Base-by-base conservation (phyloP, 257 asterid genomes). In the Euphrasia confusa region DNA sequence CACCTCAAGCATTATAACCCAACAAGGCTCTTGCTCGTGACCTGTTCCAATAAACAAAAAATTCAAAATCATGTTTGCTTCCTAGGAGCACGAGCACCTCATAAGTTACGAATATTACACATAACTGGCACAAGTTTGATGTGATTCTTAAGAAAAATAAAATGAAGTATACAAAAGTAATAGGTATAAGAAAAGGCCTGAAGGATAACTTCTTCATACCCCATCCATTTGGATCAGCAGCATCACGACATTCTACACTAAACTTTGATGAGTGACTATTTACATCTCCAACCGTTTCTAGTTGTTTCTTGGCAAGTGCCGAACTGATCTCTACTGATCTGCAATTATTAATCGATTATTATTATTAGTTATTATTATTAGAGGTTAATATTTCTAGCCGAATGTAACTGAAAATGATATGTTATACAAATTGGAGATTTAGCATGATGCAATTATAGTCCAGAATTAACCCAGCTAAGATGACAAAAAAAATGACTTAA, bases 1-100 rank as follows among this genome's bases (percentile, higher is more conserved):
- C 79, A 92, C 99, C 99, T 93, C 99, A 58, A 93, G 60, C 97
- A 89, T 89, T 66, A 93, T 89, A 70, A 93, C 96, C 99, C 99
- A 93, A 69, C 99, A 93, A 63, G 97, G 96, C 70, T 89, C 91
- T 61, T 83, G 74, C 57, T 87, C 88, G 28, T 54, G 70, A 64
- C 88, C 99, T 93, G 95, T 75, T 77, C 72, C 81, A 84, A 69
- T 60, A 61, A 70, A 70, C 61, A 27, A 10, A 40, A 56, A 27
- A 10, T 49, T 68, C 57, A 9, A 66, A 32, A 64, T 54, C 64
- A 60, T 33, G 54, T 54, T 61, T 68, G 15, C 14, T 10, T 28
- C 58, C 18, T 2, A 18, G 58, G 26, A 69, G 49, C 7, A 24
- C 39, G 40, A 33, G 54, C 37, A 54, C 18, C 10, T 63, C 42